Percentiles rank a stretch among this genome's conserved stretches.
Conservation (phyloP, 2,329 filamentous ascomycete genomes). For the Cercospora canescens region DNA sequence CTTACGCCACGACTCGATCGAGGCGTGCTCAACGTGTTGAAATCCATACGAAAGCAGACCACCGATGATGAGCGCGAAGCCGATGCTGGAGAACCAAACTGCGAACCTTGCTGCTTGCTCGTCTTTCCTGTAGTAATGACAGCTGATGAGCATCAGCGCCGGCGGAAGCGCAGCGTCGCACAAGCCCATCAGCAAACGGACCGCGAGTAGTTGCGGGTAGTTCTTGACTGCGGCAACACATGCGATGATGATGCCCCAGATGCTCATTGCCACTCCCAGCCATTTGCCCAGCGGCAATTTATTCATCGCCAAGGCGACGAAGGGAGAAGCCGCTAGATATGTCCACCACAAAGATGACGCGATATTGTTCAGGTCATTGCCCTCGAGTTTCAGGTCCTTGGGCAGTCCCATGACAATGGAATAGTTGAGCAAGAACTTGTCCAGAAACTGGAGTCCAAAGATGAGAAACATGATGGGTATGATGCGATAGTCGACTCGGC, state of each 20-base stretch:
- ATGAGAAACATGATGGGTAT: constrained; percentile 21
- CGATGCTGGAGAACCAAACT: constrained; percentile 66
- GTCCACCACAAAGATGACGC: constrained; percentile 22
- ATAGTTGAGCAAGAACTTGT: constrained; percentile 65
- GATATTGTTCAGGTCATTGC: constrained; percentile 24
- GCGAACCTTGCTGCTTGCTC: constrained; percentile 65
- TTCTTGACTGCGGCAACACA: constrained; percentile 27
- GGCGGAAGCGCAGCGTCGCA: constrained; percentile 18
- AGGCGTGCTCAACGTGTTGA: constrained; percentile 40
- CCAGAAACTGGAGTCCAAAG: constrained; percentile 14
- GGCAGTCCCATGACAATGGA: constrained; percentile 62
- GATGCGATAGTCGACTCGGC: constrained; percentile 23
- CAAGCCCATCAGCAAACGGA: constrained; percentile 20
- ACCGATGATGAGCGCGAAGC: constrained; percentile 57
- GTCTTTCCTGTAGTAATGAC: constrained; percentile 30
- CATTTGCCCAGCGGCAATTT: constrained; percentile 41
- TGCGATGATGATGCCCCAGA: constrained; percentile 17
- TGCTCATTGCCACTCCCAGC: constrained; percentile 15
- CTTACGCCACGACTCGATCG: constrained; percentile 22
- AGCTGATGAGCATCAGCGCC: constrained; percentile 20
- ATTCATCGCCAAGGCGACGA: constrained; percentile 35
- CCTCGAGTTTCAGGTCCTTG: constrained; percentile 20
- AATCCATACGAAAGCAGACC: constrained; percentile 59
- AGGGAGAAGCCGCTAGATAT: constrained; percentile 16
- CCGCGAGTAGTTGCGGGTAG: constrained; percentile 16